These are phyloP conservation scores for Calonectria henricotiae DNA, from an alignment of 2,329 filamentous ascomycete species.

Conservation along the genomic window DNA sequence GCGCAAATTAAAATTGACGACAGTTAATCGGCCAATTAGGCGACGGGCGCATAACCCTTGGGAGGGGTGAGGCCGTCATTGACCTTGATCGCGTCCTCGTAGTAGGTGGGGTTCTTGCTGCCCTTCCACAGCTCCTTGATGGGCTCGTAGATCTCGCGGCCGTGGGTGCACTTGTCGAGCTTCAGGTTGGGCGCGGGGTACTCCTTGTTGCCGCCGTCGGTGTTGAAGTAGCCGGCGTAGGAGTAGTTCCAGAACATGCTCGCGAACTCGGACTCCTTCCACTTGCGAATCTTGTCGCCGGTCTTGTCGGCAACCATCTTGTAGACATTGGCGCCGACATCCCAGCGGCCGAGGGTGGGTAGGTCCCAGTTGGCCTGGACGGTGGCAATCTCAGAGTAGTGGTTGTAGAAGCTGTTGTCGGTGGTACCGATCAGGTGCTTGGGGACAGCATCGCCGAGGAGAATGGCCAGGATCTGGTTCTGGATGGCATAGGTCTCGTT, in stretches of 20 bases:
- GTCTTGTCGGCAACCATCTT: conserved; percentile 74
- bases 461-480: conserved; percentile 80
- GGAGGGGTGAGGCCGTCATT: conserved; percentile 64
- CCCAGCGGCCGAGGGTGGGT: conserved; percentile 79
- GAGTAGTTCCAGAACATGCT: conserved; percentile 69
- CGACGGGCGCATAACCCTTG: conserved; percentile 55
- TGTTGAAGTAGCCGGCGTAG: conserved; percentile 68
- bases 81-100: conserved; percentile 59
- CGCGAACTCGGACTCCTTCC: conserved; percentile 58
- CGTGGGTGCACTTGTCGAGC: conserved; percentile 54
- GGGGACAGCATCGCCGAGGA: conserved; percentile 84
- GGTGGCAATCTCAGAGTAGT: conserved; percentile 80
- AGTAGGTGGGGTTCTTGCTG: conserved; percentile 62
- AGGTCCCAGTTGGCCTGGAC: conserved; percentile 80
- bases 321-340: conserved; percentile 82
- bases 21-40: conserved; percentile 31
- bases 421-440: conserved; percentile 75
- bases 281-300: conserved; percentile 67
- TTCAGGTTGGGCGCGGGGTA: conserved; percentile 63
- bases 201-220: conserved; percentile 54
- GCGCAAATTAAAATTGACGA: conserved; percentile 24
- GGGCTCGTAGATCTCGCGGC: conserved; percentile 58
- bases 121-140: conserved; percentile 60
- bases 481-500: conserved; percentile 77
- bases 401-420: conserved; percentile 81